phyloP scores from a whole-genome alignment of 2,329 filamentous ascomycete species.

The Tolypocladium ophioglossoides region DNA sequence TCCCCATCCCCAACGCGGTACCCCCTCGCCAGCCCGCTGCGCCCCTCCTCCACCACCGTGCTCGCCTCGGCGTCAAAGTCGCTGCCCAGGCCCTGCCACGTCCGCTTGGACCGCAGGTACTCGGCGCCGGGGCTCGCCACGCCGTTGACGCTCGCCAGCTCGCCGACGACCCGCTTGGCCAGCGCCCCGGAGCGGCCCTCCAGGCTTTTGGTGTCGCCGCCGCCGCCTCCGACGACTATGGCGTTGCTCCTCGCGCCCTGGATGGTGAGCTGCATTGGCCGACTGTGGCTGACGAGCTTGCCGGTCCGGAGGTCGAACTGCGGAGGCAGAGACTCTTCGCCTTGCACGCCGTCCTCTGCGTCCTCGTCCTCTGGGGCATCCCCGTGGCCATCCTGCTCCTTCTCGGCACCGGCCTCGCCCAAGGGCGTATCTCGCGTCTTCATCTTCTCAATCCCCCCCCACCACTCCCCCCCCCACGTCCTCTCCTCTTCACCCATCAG shows the following conservation, averaged over 20 bases:
- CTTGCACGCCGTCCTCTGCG: conserved; percentile 36
- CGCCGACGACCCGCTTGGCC: conserved; percentile 48
- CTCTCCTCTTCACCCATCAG: conserved; percentile 64
- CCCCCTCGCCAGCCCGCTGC: conserved; percentile 78
- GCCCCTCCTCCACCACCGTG: conserved; percentile 70
- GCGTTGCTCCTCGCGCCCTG: conserved; percentile 9
- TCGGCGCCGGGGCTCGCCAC: conserved; percentile 87
- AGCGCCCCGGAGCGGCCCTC: conserved; percentile 27
- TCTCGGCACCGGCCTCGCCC: conserved; percentile 13
- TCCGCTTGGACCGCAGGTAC: conserved; percentile 69
- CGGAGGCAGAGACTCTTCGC: conserved; percentile 67
- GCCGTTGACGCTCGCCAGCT: conserved; percentile 73
- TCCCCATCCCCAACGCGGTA: conserved; percentile 64
- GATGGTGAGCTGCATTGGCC: conserved; percentile 54
- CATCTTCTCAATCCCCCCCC: conserved; percentile 70
- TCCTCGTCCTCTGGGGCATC: conserved; percentile 16
- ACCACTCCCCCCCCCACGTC: conserved; percentile 83
- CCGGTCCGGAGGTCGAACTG: conserved; percentile 91
- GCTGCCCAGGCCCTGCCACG: conserved; percentile 85
- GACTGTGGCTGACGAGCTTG: conserved; percentile 65
- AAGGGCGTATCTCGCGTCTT: conserved; percentile 28
- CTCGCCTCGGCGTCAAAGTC: conserved; percentile 61
- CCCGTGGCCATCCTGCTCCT: conserved; percentile 9
- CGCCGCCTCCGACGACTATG: conserved; percentile 5
- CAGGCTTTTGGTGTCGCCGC: conserved; percentile 2